A percentile compares a stretch with the other conserved stretches of the same genome.
These are phyloP conservation scores for Phytophthora cactorum DNA, from an alignment of 352 stramenopile genomes.

Conservation along the genomic window DNA sequence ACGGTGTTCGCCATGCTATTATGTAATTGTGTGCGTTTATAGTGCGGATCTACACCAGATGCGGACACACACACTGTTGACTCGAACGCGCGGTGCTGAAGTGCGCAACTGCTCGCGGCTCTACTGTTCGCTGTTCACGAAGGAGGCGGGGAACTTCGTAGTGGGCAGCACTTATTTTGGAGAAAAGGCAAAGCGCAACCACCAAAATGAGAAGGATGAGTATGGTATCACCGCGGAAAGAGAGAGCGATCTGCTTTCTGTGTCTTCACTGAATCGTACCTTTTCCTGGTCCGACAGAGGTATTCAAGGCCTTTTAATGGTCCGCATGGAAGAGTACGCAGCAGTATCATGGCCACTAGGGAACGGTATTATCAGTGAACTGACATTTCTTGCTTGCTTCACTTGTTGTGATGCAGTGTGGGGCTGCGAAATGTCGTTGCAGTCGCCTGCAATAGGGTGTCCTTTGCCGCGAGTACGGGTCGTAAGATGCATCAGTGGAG, in stretches of 20 bases:
- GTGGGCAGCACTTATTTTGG: slow-evolving; percentile 46
- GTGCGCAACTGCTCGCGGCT: slow-evolving; percentile 53
- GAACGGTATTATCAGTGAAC: background rate
- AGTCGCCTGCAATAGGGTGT: slow-evolving; percentile 18
- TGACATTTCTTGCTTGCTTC: background rate
- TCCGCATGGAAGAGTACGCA: slow-evolving; percentile 47
- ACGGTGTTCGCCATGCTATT: slow-evolving; percentile 26
- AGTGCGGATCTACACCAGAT: slow-evolving; percentile 31
- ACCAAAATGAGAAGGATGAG: slow-evolving; percentile 28
- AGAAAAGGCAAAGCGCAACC: slow-evolving; percentile 23
- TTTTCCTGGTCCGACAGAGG: slow-evolving; percentile 24
- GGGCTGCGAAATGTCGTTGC: slow-evolving; percentile 45
- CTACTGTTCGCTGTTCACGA: slow-evolving; percentile 54
- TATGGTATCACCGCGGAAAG: slow-evolving; percentile 14
- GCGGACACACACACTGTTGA: slow-evolving; percentile 23
- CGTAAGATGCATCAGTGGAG: slow-evolving; percentile 51
- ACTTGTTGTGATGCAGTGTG: slow-evolving; percentile 31
- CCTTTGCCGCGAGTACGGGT: slow-evolving; percentile 42
- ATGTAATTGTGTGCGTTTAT: slow-evolving; percentile 47
- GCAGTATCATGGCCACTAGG: too few relatives aligned
- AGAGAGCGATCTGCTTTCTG: slow-evolving; percentile 12
- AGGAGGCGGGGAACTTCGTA: slow-evolving; percentile 41
- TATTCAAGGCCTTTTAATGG: slow-evolving; percentile 17
- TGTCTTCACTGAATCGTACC: background rate
- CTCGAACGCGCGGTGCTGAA: slow-evolving; percentile 20